Conservation (phyloP, 371 early-diverging fungal species). For the Lichtheimia hyalospora region DNA sequence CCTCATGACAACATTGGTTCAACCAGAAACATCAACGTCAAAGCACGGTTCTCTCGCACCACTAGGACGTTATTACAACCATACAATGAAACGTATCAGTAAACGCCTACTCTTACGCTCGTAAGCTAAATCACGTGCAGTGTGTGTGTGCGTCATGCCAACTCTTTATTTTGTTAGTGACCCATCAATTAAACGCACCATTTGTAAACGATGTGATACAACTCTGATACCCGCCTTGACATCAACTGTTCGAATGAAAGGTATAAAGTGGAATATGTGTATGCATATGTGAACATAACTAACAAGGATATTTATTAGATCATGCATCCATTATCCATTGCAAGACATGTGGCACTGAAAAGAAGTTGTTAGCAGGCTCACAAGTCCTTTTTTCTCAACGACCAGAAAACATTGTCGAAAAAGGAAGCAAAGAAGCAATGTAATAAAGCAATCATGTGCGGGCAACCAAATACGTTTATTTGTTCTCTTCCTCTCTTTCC, state of each 20-base stretch:
- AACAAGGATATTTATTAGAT: background rate
- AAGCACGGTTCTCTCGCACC: slow-evolving; percentile 12
- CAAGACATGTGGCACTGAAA: slow-evolving; percentile 15
- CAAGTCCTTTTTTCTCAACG: slow-evolving; percentile 10
- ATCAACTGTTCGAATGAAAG: slow-evolving; percentile 21
- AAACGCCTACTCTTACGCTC: slow-evolving; percentile 34
- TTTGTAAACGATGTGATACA: slow-evolving; percentile 47
- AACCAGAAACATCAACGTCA: background rate
- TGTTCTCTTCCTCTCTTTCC: background rate
- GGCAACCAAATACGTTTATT: background rate
- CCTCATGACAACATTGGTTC: slow-evolving; percentile 30
- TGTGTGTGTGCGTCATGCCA: background rate
- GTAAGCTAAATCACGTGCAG: slow-evolving; percentile 17
- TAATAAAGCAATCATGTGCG: background rate
- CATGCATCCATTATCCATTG: slow-evolving; percentile 3
- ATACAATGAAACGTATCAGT: slow-evolving; percentile 36
- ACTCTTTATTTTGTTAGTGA: slow-evolving; percentile 20
- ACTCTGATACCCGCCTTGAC: slow-evolving; percentile 34
- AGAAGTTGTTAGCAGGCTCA: slow-evolving; percentile 5
- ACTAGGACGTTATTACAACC: slow-evolving; percentile 35
- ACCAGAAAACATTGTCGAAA: slow-evolving; percentile 5
- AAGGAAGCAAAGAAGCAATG: slow-evolving; percentile 1
- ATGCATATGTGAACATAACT: background rate
- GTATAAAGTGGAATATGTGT: slow-evolving; percentile 12
- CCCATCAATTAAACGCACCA: slow-evolving; percentile 31